Evolutionary conservation across 306 rosid genomes (phyloP), one percentile per base, ranked within the genome.

Genomic region (Prunus dulcis): DNA sequence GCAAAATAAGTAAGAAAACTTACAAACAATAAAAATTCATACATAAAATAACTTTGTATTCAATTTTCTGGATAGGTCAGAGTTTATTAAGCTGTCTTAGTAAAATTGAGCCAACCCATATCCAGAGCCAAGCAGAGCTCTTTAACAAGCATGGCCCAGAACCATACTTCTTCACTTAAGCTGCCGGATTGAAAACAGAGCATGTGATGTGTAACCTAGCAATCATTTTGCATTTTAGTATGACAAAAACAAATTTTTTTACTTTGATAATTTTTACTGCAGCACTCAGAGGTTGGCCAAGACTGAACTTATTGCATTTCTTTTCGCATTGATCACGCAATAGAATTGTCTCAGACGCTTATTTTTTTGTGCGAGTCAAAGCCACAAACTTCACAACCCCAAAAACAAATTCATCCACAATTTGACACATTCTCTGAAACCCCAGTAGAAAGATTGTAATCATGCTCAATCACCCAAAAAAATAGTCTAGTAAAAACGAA

Each of bases 1-100:
- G 89, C 41, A 81, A 74, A 75, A 77, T 10, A 20, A 76, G 68
- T 47, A 32, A 83, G 72, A 62, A 3, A 22, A 34, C 41, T 78
- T 57, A 25, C 27, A 38, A 57, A 56, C 46, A 46, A 7, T 23
- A 53, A 73, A 73, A 43, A 2, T 56, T 67, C 20, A 30, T 9
- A 57, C 10, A 15, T 22, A 74, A 57, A 25, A 3, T 51, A 45
- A 38, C 13, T 14, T 25, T 3, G 2, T 60, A 38, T 61, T 32
- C 45, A 45, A 23, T 46, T 34, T 23, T 4, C 2, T 10, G 15
- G 25, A 46, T 30, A 62, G 19, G 50, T 50, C 77, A 18, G 18
- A 52, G 38, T 56, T 11, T 52, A 6, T 13, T 63, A 63, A 12
- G 22, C 46, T 17, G 66, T 12, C 13, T 22, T 20, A 10, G 22